These are phyloP conservation scores for Amanita phalloides DNA, from an alignment of 768 basidiomycete genomes.

Conservation along the genomic window DNA sequence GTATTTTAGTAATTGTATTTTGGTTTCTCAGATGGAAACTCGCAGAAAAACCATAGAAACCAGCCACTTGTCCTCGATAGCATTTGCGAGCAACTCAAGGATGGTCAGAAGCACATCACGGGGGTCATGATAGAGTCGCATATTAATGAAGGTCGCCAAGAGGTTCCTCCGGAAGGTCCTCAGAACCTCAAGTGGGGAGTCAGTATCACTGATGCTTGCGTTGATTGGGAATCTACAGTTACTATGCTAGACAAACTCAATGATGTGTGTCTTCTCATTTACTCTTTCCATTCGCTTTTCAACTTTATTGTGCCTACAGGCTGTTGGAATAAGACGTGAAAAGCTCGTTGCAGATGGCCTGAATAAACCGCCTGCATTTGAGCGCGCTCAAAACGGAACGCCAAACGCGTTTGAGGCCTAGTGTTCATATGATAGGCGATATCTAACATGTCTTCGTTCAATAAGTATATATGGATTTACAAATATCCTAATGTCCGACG, in stretches of 20 bases:
- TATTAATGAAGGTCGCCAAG: constrained; percentile 85
- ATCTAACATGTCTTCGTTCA: neutral
- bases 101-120: constrained; percentile 64
- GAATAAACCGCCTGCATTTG: constrained; percentile 23
- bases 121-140: constrained; percentile 98
- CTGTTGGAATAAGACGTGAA: constrained; percentile 36
- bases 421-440: neutral
- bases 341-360: constrained; percentile 28
- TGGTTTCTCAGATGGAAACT: constrained; percentile 76
- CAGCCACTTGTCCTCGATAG: constrained; percentile 72
- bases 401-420: neutral
- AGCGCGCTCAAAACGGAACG: constrained; percentile 12
- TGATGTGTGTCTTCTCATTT: constrained; percentile 20
- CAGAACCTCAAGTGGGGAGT: constrained; percentile 65
- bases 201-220: constrained; percentile 88
- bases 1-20: neutral
- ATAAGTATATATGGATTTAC: no score
- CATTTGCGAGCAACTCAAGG: constrained; percentile 64
- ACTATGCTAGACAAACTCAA: constrained; percentile 66
- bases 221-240: constrained; percentile 76
- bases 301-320: constrained; percentile 16
- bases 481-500: no score
- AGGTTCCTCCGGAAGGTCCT: constrained; percentile 70
- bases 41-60: constrained; percentile 88
- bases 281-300: neutral